Evolutionary conservation across 257 asterid species (phyloP), one percentile per base, ranked within the genome.

Genomic region (Knoxia roxburghii): DNA sequence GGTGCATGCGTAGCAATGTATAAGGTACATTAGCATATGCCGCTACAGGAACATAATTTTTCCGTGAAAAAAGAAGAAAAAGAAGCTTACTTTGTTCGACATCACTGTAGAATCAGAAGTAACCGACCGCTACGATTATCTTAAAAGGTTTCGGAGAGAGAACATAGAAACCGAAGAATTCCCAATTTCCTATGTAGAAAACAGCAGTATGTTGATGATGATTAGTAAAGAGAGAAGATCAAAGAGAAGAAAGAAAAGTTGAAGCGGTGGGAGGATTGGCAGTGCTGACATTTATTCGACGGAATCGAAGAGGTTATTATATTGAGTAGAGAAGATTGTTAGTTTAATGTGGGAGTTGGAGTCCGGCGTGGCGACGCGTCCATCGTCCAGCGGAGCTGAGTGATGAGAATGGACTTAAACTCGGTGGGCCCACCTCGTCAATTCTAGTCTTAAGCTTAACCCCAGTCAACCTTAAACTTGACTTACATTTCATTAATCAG

Each of bases 291-390:
- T 74, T 23, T 35, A 66, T 21, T 66, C 9, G 71, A 23, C 71
- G 71, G 71, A 66, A 66, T 66, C 49, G 51, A 66, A 66, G 15
- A 39, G n/a, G 58, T 23, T 66, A 35, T 23, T 26, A n/a, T n/a
- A n/a, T 43, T 6, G 35, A 63, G 30, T 27, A 37, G 8, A 50
- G 49, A 33, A 32, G 30, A n/a, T 35, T 23, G 9, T 41, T 55
- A 66, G 71, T 37, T 39, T 52, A 66, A 35, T 66, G 24, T 13
- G 9, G 61, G 54, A 69, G 75, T 79, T 89, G 82, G 83, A 70
- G 87, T 89, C 96, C 96, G 96, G 79, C 75, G 86, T 72, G 80
- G 85, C 83, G 82, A 69, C 67, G 81, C 68, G 82, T 73, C 71
- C 82, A 37, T 53, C 27, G 73, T 82, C n/a, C n/a, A 45, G 65